These are phyloP conservation scores for Lenwebbia sp. DNA, from an alignment of 345 rosid genomes.

Conservation along the genomic window DNA sequence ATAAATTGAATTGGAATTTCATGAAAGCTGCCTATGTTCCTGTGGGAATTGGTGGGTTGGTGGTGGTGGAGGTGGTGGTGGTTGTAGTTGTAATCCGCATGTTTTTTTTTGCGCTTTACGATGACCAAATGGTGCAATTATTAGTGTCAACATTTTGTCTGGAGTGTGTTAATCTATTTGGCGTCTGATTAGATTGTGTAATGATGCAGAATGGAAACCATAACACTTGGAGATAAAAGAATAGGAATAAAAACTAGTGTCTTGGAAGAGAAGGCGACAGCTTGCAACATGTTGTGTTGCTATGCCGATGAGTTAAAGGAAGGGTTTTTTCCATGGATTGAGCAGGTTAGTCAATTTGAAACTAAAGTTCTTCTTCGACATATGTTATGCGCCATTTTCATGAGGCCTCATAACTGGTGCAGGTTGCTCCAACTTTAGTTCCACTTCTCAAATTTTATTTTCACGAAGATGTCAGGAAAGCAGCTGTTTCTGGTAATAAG, in stretches of 20 bases:
- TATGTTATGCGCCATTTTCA: background rate
- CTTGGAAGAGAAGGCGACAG: conserved; percentile 97
- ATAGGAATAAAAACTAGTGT: conserved; percentile 98
- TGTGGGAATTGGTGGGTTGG: background rate
- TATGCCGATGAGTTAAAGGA: conserved; percentile 99
- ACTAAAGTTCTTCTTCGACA: background rate
- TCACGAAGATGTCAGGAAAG: conserved; percentile 99
- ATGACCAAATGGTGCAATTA: background rate
- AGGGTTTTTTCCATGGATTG: conserved; percentile 99
- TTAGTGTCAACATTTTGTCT: background rate
- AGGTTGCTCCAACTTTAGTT: conserved; percentile 96
- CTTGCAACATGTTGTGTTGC: conserved; percentile 98
- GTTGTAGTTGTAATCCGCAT: background rate
- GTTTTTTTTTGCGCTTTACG: background rate
- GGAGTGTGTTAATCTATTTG: background rate
- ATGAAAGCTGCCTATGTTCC: background rate
- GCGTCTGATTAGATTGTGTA: background rate
- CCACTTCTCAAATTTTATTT: conserved; percentile 97
- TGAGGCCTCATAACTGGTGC: conserved; percentile 5
- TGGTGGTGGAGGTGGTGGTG: background rate
- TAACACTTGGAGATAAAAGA: conserved; percentile 96
- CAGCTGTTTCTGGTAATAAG: conserved; percentile 96
- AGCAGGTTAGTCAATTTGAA: conserved; percentile 44
- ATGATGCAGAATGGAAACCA: conserved; percentile 91
- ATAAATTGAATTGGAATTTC: background rate